A percentile compares a stretch with the other conserved stretches of the same genome.
Conservation (phyloP, 176 grass and related monocot species). For the Eragrostis nindensis region DNA sequence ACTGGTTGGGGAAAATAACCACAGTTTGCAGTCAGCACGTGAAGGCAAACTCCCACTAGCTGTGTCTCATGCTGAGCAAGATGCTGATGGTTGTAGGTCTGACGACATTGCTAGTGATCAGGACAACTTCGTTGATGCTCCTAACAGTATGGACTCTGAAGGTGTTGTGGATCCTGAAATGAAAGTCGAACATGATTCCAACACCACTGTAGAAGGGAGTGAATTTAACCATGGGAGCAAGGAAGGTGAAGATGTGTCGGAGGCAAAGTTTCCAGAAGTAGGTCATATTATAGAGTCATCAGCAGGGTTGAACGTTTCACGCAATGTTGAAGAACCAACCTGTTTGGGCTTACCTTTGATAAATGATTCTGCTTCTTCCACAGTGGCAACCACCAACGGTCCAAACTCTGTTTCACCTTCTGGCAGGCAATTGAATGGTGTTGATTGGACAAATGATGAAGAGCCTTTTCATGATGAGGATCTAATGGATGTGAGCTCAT, state of each 20-base stretch:
- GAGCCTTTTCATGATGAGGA: conserved; percentile 61
- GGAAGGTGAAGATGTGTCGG: conserved; percentile 39
- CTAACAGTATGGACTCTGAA: conserved; percentile 63
- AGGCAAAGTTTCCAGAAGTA: conserved; percentile 42
- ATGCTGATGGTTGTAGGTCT: conserved; percentile 37
- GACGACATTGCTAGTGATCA: conserved; percentile 75
- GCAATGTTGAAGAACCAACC: conserved; percentile 35
- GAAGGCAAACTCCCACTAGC: conserved; percentile 24
- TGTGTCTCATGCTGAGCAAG: conserved; percentile 28
- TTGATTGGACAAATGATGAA: conserved; percentile 52
- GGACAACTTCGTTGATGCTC: conserved; percentile 76
- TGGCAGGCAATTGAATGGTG: conserved; percentile 31
- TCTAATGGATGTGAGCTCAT: conserved; percentile 73
- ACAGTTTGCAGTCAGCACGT: conserved; percentile 2
- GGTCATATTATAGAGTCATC: conserved; percentile 32
- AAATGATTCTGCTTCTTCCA: conserved; percentile 41
- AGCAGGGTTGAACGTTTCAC: conserved; percentile 27
- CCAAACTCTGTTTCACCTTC: conserved; percentile 43
- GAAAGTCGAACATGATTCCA: conserved; percentile 38
- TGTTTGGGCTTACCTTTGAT: conserved; percentile 33
- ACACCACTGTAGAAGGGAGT: conserved; percentile 35
- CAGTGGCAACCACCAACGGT: conserved; percentile 35
- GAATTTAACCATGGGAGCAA: conserved; percentile 34
- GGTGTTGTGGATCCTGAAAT: conserved; percentile 47
- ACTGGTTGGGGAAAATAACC: conserved; percentile 13